Percentiles rank a stretch among this genome's conserved stretches.
Conservation (phyloP, 2,329 filamentous ascomycete genomes). For the Venturia carpophila region DNA sequence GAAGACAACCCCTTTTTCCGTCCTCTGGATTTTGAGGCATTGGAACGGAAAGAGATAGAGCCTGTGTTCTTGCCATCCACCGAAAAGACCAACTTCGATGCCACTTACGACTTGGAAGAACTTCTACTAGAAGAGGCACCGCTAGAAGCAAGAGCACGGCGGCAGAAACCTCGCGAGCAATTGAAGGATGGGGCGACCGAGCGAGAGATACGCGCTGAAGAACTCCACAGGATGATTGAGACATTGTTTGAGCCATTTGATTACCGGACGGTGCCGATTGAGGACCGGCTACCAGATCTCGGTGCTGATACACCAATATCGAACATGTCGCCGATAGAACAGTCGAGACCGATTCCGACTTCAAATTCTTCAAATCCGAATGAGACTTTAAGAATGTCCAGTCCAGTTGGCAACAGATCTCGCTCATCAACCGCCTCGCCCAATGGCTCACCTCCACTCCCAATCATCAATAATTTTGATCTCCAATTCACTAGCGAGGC, state of each 20-base stretch:
- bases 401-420: conserved; percentile 10
- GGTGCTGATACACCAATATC: conserved; percentile 14
- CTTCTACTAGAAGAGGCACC: conserved; percentile 89
- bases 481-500: conserved; percentile 13
- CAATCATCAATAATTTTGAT: conserved; percentile 20
- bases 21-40: conserved; percentile 69
- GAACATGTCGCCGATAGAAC: conserved; percentile 1
- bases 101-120: conserved; percentile 95
- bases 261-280: conserved; percentile 76
- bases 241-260: conserved; percentile 91
- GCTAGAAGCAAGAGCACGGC: conserved; percentile 79
- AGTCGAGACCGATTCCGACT: conserved; percentile 7
- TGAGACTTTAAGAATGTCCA: neutral
- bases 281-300: conserved; percentile 40
- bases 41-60: conserved; percentile 81
- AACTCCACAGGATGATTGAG: conserved; percentile 90
- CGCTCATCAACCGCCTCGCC: conserved; percentile 28
- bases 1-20: conserved; percentile 85
- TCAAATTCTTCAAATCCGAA: neutral
- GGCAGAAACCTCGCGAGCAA: conserved; percentile 87
- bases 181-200: conserved; percentile 91
- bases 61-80: conserved; percentile 89
- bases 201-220: conserved; percentile 89
- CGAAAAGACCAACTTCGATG: conserved; percentile 98
- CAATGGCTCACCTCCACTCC: conserved; percentile 41